Base-by-base conservation (phyloP, 345 rosid genomes). In the thale cress (Arabidopsis thaliana) region DNA sequence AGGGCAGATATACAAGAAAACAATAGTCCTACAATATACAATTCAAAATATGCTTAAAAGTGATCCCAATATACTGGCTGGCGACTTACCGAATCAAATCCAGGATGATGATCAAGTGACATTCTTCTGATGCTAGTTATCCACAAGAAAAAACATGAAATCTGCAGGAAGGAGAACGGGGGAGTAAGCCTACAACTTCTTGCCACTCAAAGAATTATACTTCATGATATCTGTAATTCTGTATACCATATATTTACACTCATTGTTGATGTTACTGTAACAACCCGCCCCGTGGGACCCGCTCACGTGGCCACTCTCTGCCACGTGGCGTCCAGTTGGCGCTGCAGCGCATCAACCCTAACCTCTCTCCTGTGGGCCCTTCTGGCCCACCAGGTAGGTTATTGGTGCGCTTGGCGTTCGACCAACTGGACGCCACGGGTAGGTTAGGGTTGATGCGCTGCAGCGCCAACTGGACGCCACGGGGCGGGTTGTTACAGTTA, bases 11-110 rank as follows among this genome's bases (percentile, higher is more conserved):
- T 38, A 65, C 24, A 33, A 37, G 23, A 36, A 45, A 49, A 7
- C 5, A 50, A 33, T 33, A 23, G 58, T 41, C 33, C n/a, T 48
- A 28, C 3, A 25, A 53, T 16, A 59, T 30, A 51, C 1, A 44
- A 60, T 6, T 25, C 25, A 22, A 49, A 36, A 23, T 59, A 41
- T 5, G 44, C 42, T 2, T 30, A 45, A 13, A 34, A 9, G 4
- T 28, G 16, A 74, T 63, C 71, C 70, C 51, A 65, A 30, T 42
- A 72, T 30, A 45, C 14, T 36, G 73, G 42, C 16, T 42, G 69
- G 46, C 22, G 57, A 30, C 88, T 84, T 88, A 94, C 98, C 61
- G 75, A 78, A 80, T 91, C 97, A 61, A 79, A 79, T 45, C 82
- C 82, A 55, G 75, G 82, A 67, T 79, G 78, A 61, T 73, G 78